Base-by-base conservation (phyloP, 2,329 filamentous ascomycete genomes). In the Alternaria incomplexa region DNA sequence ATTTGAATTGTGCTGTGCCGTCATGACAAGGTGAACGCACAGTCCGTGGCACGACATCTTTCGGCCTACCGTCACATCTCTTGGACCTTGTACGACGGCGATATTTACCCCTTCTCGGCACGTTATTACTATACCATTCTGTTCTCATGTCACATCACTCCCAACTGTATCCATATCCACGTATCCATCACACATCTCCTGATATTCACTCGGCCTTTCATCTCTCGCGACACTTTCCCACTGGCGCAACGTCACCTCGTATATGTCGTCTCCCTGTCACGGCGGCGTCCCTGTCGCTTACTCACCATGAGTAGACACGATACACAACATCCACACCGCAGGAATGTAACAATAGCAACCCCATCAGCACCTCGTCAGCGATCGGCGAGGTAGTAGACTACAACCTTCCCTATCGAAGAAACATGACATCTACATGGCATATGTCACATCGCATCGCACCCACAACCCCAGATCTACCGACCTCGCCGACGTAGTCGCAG, bases 1-100 rank as follows among this genome's bases (percentile, higher is more conserved):
- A 40, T 40, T 3, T 40, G 36, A 0, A 3, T 40, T 6, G 3
- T 17, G 36, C n/a, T 40, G 36, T 11, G 36, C n/a, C n/a, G 4
- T 40, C 36, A 40, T 17, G 36, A 17, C n/a, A 40, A 0, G 36
- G 36, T 40, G 36, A 40, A 40, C 2, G 36, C 36, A 6, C 36
- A 40, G n/a, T 40, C 36, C 36, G 36, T 40, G 56, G 58, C 56
- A 70, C 61, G 68, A 65, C 46, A 48, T 43, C 43, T 60, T 61
- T 20, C 17, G 17, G 26, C 15, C 22, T 51, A 60, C 56, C 22
- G 43, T 45, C 28, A 47, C 47, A 23, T 40, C 13, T 17, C 32
- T 36, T 43, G 61, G 56, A 28, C 30, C 56, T 22, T 45, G 52
- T 61, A 64, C 44, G 46, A 22, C 32, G 32, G 48, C 30, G 4